phyloP scores from a whole-genome alignment of 1,284 basidiomycete species.

The Termitomyces sp. region DNA sequence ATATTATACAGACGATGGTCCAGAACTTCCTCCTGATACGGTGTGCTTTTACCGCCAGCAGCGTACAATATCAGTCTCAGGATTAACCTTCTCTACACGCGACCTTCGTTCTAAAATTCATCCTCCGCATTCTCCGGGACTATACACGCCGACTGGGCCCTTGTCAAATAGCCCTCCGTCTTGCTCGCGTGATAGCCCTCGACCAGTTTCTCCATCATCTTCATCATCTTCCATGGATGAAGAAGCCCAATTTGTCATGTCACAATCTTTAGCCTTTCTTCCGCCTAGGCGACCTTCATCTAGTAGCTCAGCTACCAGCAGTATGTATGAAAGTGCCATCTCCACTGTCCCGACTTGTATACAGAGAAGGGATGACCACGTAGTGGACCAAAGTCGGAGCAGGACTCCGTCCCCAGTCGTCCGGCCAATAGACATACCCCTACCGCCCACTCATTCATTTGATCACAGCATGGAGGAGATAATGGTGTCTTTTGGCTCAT shows the following conservation, averaged over 20 bases:
- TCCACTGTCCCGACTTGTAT: constrained; percentile 33
- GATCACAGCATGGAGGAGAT: constrained; percentile 32
- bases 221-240: constrained; percentile 59
- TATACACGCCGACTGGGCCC: constrained; percentile 1
- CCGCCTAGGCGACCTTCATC: constrained; percentile 43
- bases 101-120: constrained; percentile 9
- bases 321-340: constrained; percentile 73
- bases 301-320: constrained; percentile 42
- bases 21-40: constrained; percentile 4
- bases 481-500: constrained; percentile 52
- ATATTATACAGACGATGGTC: constrained; percentile 45
- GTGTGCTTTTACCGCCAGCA: constrained; percentile 28
- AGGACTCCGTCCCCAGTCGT: constrained; percentile 4
- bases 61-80: constrained; percentile 46
- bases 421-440: neutral
- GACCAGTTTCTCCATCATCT: constrained; percentile 27
- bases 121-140: neutral
- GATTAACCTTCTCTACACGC: constrained; percentile 28
- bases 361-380: neutral
- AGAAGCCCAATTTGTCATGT: constrained; percentile 62
- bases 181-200: constrained; percentile 3
- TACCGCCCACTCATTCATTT: neutral
- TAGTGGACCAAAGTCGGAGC: neutral
- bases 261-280: constrained; percentile 65
- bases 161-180: neutral